These are phyloP conservation scores for Clonostachys sp. DNA, from an alignment of 2,329 filamentous ascomycete species.

Conservation along the genomic window DNA sequence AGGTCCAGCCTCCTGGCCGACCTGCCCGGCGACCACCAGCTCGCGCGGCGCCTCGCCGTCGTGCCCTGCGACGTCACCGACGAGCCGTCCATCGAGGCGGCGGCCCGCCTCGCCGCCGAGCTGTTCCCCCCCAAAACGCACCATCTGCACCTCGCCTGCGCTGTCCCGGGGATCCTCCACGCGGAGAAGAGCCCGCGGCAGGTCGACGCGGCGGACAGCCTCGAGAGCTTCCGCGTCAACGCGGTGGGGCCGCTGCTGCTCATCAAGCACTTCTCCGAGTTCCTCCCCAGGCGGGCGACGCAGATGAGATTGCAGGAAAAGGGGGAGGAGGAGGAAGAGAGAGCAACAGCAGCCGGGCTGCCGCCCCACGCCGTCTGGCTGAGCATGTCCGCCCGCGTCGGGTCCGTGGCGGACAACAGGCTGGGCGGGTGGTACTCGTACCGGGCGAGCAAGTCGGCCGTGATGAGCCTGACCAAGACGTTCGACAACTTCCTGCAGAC, in stretches of 20 bases:
- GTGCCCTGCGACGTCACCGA: slow-evolving; percentile 44
- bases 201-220: slow-evolving; percentile 54
- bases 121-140: slow-evolving; percentile 45
- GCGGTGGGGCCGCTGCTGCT: slow-evolving; percentile 70
- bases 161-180: slow-evolving; percentile 66
- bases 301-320: slow-evolving; percentile 11
- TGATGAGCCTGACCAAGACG: slow-evolving; percentile 66
- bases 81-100: slow-evolving; percentile 57
- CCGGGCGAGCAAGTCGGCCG: slow-evolving; percentile 69
- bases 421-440: slow-evolving; percentile 82
- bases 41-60: slow-evolving; percentile 29
- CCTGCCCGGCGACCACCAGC: slow-evolving; percentile 12
- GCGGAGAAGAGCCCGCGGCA: slow-evolving; percentile 68
- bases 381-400: slow-evolving; percentile 76
- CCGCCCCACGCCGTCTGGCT: slow-evolving; percentile 58
- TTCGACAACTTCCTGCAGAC: slow-evolving; percentile 64
- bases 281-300: slow-evolving; percentile 59
- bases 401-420: slow-evolving; percentile 66
- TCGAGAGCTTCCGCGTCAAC: slow-evolving; percentile 72
- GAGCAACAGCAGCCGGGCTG: slow-evolving; percentile 25
- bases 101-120: slow-evolving; percentile 41
- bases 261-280: slow-evolving; percentile 68
- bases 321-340: slow-evolving; percentile 7
- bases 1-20: slow-evolving; percentile 24
- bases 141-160: slow-evolving; percentile 65